These are phyloP conservation scores for Jamesozyma spencerorum DNA, from an alignment of 805 yeast genomes.

Conservation along the genomic window DNA sequence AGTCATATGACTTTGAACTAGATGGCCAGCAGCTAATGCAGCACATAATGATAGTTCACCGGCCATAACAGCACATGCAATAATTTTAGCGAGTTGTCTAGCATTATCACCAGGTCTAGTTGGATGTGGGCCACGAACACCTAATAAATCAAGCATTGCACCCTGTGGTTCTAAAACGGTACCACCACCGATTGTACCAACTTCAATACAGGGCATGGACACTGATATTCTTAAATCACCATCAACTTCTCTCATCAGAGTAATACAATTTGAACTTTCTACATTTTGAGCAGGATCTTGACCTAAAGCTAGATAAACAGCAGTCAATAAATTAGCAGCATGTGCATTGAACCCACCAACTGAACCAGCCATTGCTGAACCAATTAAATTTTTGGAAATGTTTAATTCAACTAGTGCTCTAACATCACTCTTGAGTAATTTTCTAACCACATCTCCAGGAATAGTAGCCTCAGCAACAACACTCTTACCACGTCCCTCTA, in stretches of 20 bases:
- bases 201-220: slow-evolving; percentile 98
- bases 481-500: slow-evolving; percentile 97
- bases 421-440: slow-evolving; percentile 84
- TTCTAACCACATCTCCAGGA: slow-evolving; percentile 70
- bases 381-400: slow-evolving; percentile 80
- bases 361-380: slow-evolving; percentile 97
- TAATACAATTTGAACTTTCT: slow-evolving; percentile 94
- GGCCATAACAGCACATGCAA: slow-evolving; percentile 91
- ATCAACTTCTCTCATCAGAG: slow-evolving; percentile 74
- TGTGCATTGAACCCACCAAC: slow-evolving; percentile 98
- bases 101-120: slow-evolving; percentile 92
- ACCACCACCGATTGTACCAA: slow-evolving; percentile 99
- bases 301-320: slow-evolving; percentile 89
- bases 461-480: slow-evolving; percentile 93
- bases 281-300: slow-evolving; percentile 99
- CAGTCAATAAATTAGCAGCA: slow-evolving; percentile 93
- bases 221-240: slow-evolving; percentile 88
- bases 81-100: slow-evolving; percentile 81
- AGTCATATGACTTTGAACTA: slow-evolving; percentile 95
- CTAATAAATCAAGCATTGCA: slow-evolving; percentile 88
- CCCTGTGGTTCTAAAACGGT: slow-evolving; percentile 95
- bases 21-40: slow-evolving; percentile 97
- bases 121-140: slow-evolving; percentile 93
- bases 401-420: slow-evolving; percentile 87
- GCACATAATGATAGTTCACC: slow-evolving; percentile 92